These are phyloP conservation scores for Clonostachys sp. DNA, from an alignment of 2,329 filamentous ascomycete species.

Conservation along the genomic window DNA sequence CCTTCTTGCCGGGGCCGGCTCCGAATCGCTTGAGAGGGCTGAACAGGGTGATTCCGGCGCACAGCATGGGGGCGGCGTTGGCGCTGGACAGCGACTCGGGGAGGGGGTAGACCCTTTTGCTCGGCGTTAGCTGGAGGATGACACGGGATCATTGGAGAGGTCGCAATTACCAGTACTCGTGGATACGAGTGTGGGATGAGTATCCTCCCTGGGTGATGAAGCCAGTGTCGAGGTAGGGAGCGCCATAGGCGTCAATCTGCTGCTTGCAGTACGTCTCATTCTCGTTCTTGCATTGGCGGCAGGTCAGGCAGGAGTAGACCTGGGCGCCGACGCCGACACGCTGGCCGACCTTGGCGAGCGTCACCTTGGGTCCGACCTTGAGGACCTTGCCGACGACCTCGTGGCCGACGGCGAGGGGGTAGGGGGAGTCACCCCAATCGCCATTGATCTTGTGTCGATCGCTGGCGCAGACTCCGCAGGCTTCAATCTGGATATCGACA, in stretches of 20 bases:
- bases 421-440: slow-evolving; percentile 61
- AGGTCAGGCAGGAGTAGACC: slow-evolving; percentile 43
- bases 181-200: slow-evolving; percentile 25
- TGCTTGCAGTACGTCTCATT: slow-evolving; percentile 32
- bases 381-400: slow-evolving; percentile 69
- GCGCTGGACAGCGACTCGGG: slow-evolving; percentile 62
- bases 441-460: slow-evolving; percentile 68
- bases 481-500: slow-evolving; percentile 82
- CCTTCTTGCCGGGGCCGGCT: slow-evolving; percentile 72
- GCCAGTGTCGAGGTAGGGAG: slow-evolving; percentile 41
- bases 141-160: neutral
- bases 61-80: slow-evolving; percentile 75
- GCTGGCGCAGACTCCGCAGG: slow-evolving; percentile 71
- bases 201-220: slow-evolving; percentile 57
- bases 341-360: slow-evolving; percentile 48
- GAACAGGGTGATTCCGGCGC: slow-evolving; percentile 78
- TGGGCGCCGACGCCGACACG: slow-evolving; percentile 57
- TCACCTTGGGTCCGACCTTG: slow-evolving; percentile 52
- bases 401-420: slow-evolving; percentile 64
- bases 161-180: slow-evolving; percentile 34
- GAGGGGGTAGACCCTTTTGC: slow-evolving; percentile 58
- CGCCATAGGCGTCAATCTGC: slow-evolving; percentile 43
- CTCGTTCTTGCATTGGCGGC: slow-evolving; percentile 30
- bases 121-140: neutral
- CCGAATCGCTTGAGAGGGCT: slow-evolving; percentile 74